Base-by-base conservation (phyloP, 371 early-diverging fungal species). In the Rhizopus stolonifer region DNA sequence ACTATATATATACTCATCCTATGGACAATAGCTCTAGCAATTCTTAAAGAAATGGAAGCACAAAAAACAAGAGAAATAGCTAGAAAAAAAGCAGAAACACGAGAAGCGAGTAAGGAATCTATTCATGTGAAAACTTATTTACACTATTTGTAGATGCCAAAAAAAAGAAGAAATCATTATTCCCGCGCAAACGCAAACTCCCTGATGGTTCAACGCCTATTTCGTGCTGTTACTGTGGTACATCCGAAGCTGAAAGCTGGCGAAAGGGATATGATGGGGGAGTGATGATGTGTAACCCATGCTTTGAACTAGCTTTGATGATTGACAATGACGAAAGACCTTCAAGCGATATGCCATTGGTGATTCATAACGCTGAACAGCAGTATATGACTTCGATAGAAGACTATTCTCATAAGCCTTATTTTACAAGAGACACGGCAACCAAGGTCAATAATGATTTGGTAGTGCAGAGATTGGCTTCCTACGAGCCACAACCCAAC, bases 281-380 rank as follows among this genome's bases (percentile, higher is more conserved):
- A 1, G 84, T 91, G 0, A 66, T 91, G 4, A 89, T 94, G 90
- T 94, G 94, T 63, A 82, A 85, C 52, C 69, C 70, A 8, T 94
- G 93, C 65, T 92, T 87, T 60, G 69, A 79, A 18, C 59, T 84
- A 4, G 87, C 87, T 8, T 69, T 80, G 7, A 46, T 70, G 4
- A 65, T 77, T 13, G 76, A 64, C 15, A 74, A 55, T 19, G 74
- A 72, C 48, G 72, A 70, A 4, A 43, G 53, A 18, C 46, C 53
- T 24, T 17, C 22, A 4, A 51, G 42, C 11, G 49, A 53, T 1
- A 43, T 52, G 18, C 64, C 68, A 7, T 52, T 68, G 15, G 60
- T 67, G 2, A 33, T 57, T 22, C 57, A 59, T 19, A 60, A 47
- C 9, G 49, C 23, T 8, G 46, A 51, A 11, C 52, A 61, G 8